Evolutionary conservation across 176 grass and related monocot genomes (phyloP).

Genomic region (Otatea glauca): DNA sequence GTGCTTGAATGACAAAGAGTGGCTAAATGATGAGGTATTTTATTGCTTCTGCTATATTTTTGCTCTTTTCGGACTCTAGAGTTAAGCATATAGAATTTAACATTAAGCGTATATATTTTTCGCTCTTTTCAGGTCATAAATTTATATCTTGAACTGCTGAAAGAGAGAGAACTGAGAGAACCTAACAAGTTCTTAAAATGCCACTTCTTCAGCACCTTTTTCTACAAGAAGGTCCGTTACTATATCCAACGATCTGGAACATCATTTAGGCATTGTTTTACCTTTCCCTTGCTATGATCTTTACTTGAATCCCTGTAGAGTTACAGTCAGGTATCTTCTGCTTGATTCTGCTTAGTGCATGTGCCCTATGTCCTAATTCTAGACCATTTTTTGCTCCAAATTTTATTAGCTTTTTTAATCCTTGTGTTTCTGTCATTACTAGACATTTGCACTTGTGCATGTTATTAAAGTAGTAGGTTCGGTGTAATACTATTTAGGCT

Average conservation of each 20-base stretch:
- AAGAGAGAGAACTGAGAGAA: slow-evolving; percentile 74
- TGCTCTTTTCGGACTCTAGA: not conserved
- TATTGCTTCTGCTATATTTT: slow-evolving; percentile 21
- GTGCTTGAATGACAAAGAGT: slow-evolving; percentile 60
- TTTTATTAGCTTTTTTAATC: slow-evolving; percentile 10
- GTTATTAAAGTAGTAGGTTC: slow-evolving; percentile 4
- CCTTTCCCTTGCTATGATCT: not conserved
- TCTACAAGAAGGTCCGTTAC: slow-evolving; percentile 69
- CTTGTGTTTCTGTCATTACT: not conserved
- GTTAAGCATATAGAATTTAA: not conserved
- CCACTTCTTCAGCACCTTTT: slow-evolving; percentile 89
- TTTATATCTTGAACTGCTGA: slow-evolving; percentile 84
- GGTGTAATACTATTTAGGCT: not conserved
- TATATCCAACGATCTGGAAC: not conserved
- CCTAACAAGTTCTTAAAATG: slow-evolving; percentile 71
- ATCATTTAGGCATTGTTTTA: slow-evolving; percentile 7
- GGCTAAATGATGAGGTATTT: slow-evolving; percentile 86
- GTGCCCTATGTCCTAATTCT: not conserved
- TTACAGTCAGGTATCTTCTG: slow-evolving; percentile 15
- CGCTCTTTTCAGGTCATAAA: slow-evolving; percentile 68
- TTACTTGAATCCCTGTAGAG: slow-evolving; percentile 4
- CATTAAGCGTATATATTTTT: slow-evolving; percentile 21
- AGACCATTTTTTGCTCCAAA: not conserved
- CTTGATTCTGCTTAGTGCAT: slow-evolving; percentile 5
- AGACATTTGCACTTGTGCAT: slow-evolving; percentile 12